Percentiles rank a stretch among this genome's conserved stretches.
Evolutionary conservation across 1,139 yeast genomes (phyloP).

Genomic region (Candida sp.): DNA sequence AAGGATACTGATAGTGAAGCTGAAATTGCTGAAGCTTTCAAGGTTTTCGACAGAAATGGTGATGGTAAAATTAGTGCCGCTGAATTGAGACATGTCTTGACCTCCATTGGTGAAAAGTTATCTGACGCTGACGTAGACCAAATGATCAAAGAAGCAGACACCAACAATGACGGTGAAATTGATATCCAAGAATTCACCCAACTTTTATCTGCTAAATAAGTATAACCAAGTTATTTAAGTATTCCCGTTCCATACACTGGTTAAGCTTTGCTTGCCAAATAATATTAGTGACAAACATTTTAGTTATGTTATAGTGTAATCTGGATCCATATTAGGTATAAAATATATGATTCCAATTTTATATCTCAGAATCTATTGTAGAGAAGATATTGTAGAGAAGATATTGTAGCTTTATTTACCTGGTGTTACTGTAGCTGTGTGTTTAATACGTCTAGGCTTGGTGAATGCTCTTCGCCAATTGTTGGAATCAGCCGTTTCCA

Average conservation of each 20-base stretch:
- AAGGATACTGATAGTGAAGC: slow-evolving; percentile 97
- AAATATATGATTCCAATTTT: background rate
- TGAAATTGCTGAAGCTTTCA: slow-evolving; percentile 95
- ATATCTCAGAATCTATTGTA: background rate
- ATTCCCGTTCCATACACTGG: background rate
- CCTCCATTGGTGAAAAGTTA: slow-evolving; percentile 94
- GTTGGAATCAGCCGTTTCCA: too few species aligned
- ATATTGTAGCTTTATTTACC: too few species aligned
- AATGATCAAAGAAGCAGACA: slow-evolving; percentile 95
- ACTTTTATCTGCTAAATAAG: slow-evolving; percentile 53
- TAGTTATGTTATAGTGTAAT: too few species aligned
- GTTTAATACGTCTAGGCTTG: too few species aligned
- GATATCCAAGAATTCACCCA: slow-evolving; percentile 94
- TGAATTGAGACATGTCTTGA: slow-evolving; percentile 93
- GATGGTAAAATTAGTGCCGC: slow-evolving; percentile 97
- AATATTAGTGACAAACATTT: too few species aligned
- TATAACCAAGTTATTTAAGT: too few species aligned
- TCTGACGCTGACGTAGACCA: slow-evolving; percentile 96
- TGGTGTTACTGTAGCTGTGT: too few species aligned
- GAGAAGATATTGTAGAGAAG: too few species aligned
- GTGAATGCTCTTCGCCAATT: background rate
- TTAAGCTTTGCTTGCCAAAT: too few species aligned
- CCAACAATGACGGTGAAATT: slow-evolving; percentile 94
- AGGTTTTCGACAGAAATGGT: slow-evolving; percentile 91
- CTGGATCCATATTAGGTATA: too few species aligned